phyloP scores from a whole-genome alignment of 2,329 filamentous ascomycete genomes.

The Alternaria postmessia region DNA sequence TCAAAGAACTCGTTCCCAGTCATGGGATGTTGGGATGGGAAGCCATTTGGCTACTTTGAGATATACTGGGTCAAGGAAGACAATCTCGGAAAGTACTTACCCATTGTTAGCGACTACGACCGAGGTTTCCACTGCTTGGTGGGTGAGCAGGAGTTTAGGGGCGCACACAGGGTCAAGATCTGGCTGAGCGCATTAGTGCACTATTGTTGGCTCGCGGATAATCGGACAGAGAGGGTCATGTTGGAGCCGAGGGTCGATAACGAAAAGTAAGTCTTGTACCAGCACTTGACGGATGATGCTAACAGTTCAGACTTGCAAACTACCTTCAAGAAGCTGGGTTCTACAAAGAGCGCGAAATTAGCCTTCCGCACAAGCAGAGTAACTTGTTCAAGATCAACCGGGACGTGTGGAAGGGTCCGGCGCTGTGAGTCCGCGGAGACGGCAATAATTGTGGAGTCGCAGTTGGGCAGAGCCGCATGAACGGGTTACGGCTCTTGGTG shows the following conservation, averaged over 20 bases:
- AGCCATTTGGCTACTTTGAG: conserved; percentile 97
- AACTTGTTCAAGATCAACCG: conserved; percentile 82
- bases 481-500: conserved; percentile 11
- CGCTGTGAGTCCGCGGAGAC: conserved; percentile 27
- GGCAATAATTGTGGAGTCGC: conserved; percentile 17
- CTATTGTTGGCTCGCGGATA: conserved; percentile 79
- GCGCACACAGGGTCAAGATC: conserved; percentile 74
- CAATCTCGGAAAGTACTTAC: conserved; percentile 72
- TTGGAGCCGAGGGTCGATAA: conserved; percentile 94
- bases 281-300: conserved; percentile 1
- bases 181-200: conserved; percentile 92
- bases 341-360: conserved; percentile 83
- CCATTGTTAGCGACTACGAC: conserved; percentile 79
- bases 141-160: conserved; percentile 90
- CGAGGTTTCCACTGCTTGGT: conserved; percentile 87
- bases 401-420: conserved; percentile 70
- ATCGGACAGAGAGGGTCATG: conserved; percentile 81
- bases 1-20: conserved; percentile 84
- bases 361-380: conserved; percentile 91
- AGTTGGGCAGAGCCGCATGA: conserved; percentile 21
- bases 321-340: conserved; percentile 81
- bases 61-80: conserved; percentile 99
- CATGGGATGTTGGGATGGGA: conserved; percentile 92
- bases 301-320: conserved; percentile 65
- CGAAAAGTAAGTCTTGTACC: conserved; percentile 68